Conservation (phyloP, 768 basidiomycete species). For the Tricholoma terreum region DNA sequence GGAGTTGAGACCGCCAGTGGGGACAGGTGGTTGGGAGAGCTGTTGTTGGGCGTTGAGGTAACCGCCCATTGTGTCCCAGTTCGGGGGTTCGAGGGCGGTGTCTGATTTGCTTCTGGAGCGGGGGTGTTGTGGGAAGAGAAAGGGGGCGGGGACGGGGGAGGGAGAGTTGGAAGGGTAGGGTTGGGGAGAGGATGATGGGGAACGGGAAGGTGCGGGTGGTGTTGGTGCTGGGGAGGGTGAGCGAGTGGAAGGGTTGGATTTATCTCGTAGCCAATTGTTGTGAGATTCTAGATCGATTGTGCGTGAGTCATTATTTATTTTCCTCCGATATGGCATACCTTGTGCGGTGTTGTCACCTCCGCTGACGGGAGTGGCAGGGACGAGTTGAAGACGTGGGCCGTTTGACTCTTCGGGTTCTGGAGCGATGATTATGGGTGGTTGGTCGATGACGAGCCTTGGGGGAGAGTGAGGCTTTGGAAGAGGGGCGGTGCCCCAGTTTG, state of each 20-base stretch:
- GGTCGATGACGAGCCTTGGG: conserved; percentile 53
- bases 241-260: conserved; percentile 17
- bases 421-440: conserved; percentile 49
- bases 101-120: conserved; percentile 62
- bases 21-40: conserved; percentile 13
- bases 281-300: no score
- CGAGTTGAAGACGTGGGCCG: conserved; percentile 71
- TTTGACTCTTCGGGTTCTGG: conserved; percentile 50
- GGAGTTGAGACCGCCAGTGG: neutral
- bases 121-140: conserved; percentile 32
- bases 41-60: conserved; percentile 27
- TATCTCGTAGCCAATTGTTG: conserved; percentile 13
- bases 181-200: conserved; percentile 19
- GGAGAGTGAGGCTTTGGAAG: conserved; percentile 60
- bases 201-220: conserved; percentile 28
- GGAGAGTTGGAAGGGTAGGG: conserved; percentile 1
- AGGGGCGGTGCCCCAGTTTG: conserved; percentile 49
- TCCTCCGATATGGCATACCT: no score
- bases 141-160: conserved; percentile 13
- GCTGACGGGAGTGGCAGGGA: conserved; percentile 78
- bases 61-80: conserved; percentile 42
- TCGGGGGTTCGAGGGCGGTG: conserved; percentile 50
- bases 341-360: conserved; percentile 46
- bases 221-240: conserved; percentile 17
- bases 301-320: no score